These are phyloP conservation scores for Leptodermis oblonga DNA, from an alignment of 257 asterid species.

Conservation along the genomic window DNA sequence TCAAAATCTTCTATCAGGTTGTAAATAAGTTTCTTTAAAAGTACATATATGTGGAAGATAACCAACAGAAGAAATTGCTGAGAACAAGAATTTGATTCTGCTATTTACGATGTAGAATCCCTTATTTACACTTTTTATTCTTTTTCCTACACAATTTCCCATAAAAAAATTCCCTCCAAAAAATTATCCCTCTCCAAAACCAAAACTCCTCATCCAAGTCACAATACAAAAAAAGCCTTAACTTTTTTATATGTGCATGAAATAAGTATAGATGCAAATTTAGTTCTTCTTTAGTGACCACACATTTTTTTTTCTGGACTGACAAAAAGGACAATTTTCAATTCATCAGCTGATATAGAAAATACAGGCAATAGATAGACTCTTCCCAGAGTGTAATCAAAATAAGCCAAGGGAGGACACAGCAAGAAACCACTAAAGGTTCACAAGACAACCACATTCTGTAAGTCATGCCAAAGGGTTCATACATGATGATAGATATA, in stretches of 20 bases:
- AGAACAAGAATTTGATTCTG: background rate
- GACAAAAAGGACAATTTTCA: background rate
- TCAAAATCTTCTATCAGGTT: background rate
- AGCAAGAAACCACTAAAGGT: background rate
- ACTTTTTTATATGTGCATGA: background rate
- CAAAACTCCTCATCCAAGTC: no score
- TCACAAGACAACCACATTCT: background rate
- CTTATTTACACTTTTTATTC: no score
- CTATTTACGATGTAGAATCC: background rate
- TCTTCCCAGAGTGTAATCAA: background rate
- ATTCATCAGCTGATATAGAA: background rate
- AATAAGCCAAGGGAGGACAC: background rate
- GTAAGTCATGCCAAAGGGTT: background rate
- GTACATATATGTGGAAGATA: background rate
- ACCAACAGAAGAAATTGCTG: background rate
- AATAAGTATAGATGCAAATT: background rate
- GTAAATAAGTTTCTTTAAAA: background rate
- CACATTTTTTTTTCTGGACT: background rate
- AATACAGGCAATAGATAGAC: background rate
- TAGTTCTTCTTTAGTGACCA: background rate
- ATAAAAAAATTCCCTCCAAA: no score
- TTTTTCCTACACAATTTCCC: no score
- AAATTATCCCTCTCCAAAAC: no score
- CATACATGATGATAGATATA: constrained; percentile 93
- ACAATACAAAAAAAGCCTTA: background rate